Conservation (phyloP, 2,329 filamentous ascomycete genomes). For the Cladosporium sp. region DNA sequence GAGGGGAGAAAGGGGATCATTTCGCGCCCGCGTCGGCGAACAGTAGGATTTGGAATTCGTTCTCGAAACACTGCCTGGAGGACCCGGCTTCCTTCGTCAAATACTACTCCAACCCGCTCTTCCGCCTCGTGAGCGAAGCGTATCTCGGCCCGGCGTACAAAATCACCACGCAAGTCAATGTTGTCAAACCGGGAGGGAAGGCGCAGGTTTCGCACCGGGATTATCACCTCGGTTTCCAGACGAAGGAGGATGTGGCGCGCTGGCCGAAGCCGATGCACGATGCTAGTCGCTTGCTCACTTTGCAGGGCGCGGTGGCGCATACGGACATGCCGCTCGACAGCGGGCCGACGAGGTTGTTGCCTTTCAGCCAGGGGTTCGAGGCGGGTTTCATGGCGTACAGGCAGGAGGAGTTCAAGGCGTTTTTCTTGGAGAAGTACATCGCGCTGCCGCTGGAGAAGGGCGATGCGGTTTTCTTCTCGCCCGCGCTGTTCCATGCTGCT, state of each 20-base stretch:
- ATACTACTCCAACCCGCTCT: slow-evolving; percentile 59
- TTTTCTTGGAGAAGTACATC: slow-evolving; percentile 51
- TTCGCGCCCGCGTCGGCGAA: slow-evolving; percentile 53
- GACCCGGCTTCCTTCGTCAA: slow-evolving; percentile 50
- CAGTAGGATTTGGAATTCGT: slow-evolving; percentile 62
- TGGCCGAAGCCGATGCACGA: slow-evolving; percentile 52
- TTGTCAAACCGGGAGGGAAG: slow-evolving; percentile 54
- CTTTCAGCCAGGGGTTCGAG: slow-evolving; percentile 55
- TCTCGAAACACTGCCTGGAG: slow-evolving; percentile 54
- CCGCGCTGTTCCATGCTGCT: slow-evolving; percentile 59
- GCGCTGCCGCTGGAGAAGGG: slow-evolving; percentile 50
- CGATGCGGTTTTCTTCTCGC: slow-evolving; percentile 61
- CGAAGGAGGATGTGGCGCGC: slow-evolving; percentile 39
- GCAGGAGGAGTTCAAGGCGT: slow-evolving; percentile 47
- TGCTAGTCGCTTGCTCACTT: slow-evolving; percentile 53
- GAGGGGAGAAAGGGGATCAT: slow-evolving; percentile 51
- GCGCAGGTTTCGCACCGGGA: slow-evolving; percentile 58
- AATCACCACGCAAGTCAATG: slow-evolving; percentile 59
- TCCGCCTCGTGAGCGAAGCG: slow-evolving; percentile 47
- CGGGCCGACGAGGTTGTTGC: slow-evolving; percentile 57
- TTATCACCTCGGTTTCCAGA: slow-evolving; percentile 62
- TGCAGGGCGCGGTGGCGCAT: slow-evolving; percentile 61
- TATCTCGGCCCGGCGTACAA: slow-evolving; percentile 59
- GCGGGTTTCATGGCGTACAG: slow-evolving; percentile 57
- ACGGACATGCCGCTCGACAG: slow-evolving; percentile 54